phyloP scores from a whole-genome alignment of 2,329 filamentous ascomycete species.

The Pleurostoma richardsiae region DNA sequence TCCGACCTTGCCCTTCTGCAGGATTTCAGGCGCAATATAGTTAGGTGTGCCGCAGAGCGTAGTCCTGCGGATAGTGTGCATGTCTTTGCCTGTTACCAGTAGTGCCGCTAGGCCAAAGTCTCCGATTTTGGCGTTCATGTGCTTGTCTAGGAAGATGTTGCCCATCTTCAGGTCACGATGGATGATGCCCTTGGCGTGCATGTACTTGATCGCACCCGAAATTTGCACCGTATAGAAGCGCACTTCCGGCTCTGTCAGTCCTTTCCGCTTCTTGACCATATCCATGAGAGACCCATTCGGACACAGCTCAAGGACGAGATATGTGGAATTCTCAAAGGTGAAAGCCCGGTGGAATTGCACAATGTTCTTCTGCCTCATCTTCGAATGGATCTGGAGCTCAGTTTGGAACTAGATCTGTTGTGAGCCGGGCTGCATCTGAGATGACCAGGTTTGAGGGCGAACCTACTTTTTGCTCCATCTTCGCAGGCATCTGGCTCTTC shows the following conservation, averaged over 20 bases:
- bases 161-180: constrained; percentile 97
- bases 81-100: constrained; percentile 85
- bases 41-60: constrained; percentile 97
- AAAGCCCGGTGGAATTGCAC: constrained; percentile 95
- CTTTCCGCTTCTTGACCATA: constrained; percentile 90
- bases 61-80: constrained; percentile 76
- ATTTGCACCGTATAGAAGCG: constrained; percentile 92
- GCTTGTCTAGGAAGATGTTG: constrained; percentile 88
- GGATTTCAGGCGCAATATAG: constrained; percentile 94
- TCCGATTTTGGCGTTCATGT: constrained; percentile 97
- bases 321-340: constrained; percentile 82
- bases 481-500: constrained; percentile 74
- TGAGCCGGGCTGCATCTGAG: constrained; percentile 2
- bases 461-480: constrained; percentile 77
- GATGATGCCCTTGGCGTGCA: constrained; percentile 93
- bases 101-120: constrained; percentile 95
- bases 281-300: constrained; percentile 96
- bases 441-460: neutral
- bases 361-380: constrained; percentile 93
- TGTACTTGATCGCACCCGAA: constrained; percentile 94
- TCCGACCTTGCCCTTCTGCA: constrained; percentile 89
- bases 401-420: constrained; percentile 54
- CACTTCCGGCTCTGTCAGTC: constrained; percentile 88
- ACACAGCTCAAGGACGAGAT: constrained; percentile 90
- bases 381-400: constrained; percentile 96